These are phyloP conservation scores for Russula virescens DNA, from an alignment of 768 basidiomycete genomes.

Conservation along the genomic window DNA sequence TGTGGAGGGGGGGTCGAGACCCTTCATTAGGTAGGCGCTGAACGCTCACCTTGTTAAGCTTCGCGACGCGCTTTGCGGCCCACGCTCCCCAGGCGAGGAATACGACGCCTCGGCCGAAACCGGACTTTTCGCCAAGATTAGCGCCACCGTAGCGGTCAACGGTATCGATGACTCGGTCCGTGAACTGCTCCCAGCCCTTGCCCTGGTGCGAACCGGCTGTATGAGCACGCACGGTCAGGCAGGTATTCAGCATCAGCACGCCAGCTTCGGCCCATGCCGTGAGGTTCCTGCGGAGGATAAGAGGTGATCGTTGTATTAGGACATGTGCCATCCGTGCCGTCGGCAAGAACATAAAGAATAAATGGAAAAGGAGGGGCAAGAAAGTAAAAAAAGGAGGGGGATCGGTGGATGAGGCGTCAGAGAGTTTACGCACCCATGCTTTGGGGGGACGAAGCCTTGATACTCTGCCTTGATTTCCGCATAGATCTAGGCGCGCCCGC, in stretches of 20 bases:
- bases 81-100: conserved; percentile 91
- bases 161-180: conserved; percentile 71
- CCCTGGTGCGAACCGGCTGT: conserved; percentile 75
- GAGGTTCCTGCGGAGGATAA: conserved; percentile 52
- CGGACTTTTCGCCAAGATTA: conserved; percentile 46
- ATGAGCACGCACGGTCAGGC: conserved; percentile 76
- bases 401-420: not conserved
- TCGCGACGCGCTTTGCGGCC: conserved; percentile 78
- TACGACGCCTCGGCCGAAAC: conserved; percentile 66
- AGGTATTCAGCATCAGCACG: conserved; percentile 89
- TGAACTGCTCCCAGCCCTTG: conserved; percentile 90
- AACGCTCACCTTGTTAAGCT: conserved; percentile 59
- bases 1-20: not conserved
- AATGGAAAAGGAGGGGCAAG: not conserved
- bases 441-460: conserved; percentile 69
- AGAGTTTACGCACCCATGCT: conserved; percentile 63
- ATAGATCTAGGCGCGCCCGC: conserved; percentile 58
- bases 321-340: not conserved
- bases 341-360: not conserved
- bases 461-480: conserved; percentile 79
- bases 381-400: not conserved
- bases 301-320: not conserved
- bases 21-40: not conserved
- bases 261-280: conserved; percentile 78
- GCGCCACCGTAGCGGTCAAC: conserved; percentile 74